Base-by-base conservation (phyloP, 2,329 filamentous ascomycete genomes). In the Calonectria hongkongensis region DNA sequence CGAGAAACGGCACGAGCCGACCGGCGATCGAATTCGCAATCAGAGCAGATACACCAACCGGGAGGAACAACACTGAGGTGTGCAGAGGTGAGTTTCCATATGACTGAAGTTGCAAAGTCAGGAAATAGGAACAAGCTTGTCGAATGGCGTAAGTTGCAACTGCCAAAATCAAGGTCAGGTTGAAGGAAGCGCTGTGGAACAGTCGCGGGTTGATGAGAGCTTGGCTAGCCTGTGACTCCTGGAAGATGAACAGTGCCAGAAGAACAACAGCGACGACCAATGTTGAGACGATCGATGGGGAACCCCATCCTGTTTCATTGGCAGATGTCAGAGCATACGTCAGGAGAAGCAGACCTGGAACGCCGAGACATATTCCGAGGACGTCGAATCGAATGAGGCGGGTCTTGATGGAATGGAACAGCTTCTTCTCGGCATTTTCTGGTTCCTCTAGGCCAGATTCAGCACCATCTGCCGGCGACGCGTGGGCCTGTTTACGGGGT, bases 141-240 rank as follows among this genome's bases (percentile, higher is more conserved):
- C 54, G 54, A 41, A 60, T 39, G 10, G 54, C 54, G 13, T 60
- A 60, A 15, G 54, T 60, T 41, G 54, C 54, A 21, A 60, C 54
- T 2, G 54, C 54, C 13, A 60, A 30, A 33, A 60, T 36, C 33
- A 60, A 28, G 4, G 54, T 60, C 54, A 60, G 15, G 33, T 41
- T 60, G 33, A 60, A 60, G 13, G 54, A 60, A 36, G 27, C 39
- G 33, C 13, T 60, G 13, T 41, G 54, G n/a, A 60, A 60, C 33
- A 60, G 15, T 25, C 54, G 54, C 16, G 33, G 33, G 36, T 60
- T 60, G 54, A 60, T 41, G 15, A 60, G 54, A 28, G 54, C 54
- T 25, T 60, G 54, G 33, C 54, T 60, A 0, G 54, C 54, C 15
- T 36, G 54, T 18, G 54, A 60, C 54, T 60, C 54, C 15, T 60